Evolutionary conservation across 352 stramenopile genomes (phyloP).

Genomic region (Phytopythium chamaehyphon): DNA sequence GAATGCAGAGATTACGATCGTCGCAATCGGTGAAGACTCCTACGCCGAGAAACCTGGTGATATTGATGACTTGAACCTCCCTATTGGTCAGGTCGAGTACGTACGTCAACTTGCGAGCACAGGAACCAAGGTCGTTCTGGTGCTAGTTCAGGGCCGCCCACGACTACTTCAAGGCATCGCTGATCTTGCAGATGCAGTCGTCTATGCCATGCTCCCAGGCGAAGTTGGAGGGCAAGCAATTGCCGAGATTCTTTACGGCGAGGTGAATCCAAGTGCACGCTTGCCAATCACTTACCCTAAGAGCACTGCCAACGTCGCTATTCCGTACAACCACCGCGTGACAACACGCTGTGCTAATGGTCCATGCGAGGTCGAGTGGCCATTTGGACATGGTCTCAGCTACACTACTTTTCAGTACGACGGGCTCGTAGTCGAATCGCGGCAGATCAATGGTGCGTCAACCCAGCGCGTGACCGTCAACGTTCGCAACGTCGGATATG

Average conservation of each 20-base stretch:
- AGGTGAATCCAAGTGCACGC: constrained; percentile 71
- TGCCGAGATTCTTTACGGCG: constrained; percentile 74
- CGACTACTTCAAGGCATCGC: constrained; percentile 62
- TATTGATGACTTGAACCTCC: constrained; percentile 74
- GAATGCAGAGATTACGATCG: constrained; percentile 44
- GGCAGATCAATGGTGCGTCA: constrained; percentile 14
- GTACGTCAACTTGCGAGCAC: constrained; percentile 63
- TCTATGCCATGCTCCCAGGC: constrained; percentile 78
- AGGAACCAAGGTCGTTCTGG: constrained; percentile 75
- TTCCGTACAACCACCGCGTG: constrained; percentile 71
- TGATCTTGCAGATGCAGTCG: constrained; percentile 56
- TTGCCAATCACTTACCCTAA: constrained; percentile 81
- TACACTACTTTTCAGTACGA: constrained; percentile 66
- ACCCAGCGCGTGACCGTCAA: constrained; percentile 36
- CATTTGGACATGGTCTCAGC: constrained; percentile 59
- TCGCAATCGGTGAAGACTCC: constrained; percentile 69
- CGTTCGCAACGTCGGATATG: constrained; percentile 57
- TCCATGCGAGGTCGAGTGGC: constrained; percentile 51
- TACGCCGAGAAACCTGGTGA: constrained; percentile 89
- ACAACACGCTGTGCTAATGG: constrained; percentile 39
- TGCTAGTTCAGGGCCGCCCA: constrained; percentile 76
- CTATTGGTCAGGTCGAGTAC: constrained; percentile 73
- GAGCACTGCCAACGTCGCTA: constrained; percentile 46
- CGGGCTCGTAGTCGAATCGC: constrained; percentile 27
- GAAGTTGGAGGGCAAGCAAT: constrained; percentile 80